A percentile compares a stretch with the other conserved stretches of the same genome.
These are phyloP conservation scores for rapeseed (Brassica napus) DNA, from an alignment of 345 rosid species.

Conservation along the genomic window Da-Ae NC_063451.1:8097501-8098000, in stretches of 20 bases:
- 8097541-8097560: slow-evolving; percentile 47
- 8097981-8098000: not conserved
- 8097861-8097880: slow-evolving; percentile 49
- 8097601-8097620: not conserved
- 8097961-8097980: not conserved
- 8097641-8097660: slow-evolving; percentile 55
- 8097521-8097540: slow-evolving; percentile 58
- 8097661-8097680: slow-evolving; percentile 57
- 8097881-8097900: slow-evolving; percentile 59
- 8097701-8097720: slow-evolving; percentile 47
- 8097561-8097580: not conserved
- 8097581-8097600: not conserved
- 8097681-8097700: slow-evolving; percentile 56
- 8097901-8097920: slow-evolving; percentile 56
- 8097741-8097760: slow-evolving; percentile 52
- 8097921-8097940: slow-evolving; percentile 43
- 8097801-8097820: slow-evolving; percentile 44
- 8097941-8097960: slow-evolving; percentile 10
- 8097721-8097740: slow-evolving; percentile 54
- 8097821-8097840: slow-evolving; percentile 44
- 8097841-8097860: slow-evolving; percentile 46
- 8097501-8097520: slow-evolving; percentile 75
- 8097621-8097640: slow-evolving; percentile 44
- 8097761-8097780: slow-evolving; percentile 63
- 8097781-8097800: slow-evolving; percentile 41